Conservation (phyloP, 73 alveolate species). For the Symbiodinium natans region DNA sequence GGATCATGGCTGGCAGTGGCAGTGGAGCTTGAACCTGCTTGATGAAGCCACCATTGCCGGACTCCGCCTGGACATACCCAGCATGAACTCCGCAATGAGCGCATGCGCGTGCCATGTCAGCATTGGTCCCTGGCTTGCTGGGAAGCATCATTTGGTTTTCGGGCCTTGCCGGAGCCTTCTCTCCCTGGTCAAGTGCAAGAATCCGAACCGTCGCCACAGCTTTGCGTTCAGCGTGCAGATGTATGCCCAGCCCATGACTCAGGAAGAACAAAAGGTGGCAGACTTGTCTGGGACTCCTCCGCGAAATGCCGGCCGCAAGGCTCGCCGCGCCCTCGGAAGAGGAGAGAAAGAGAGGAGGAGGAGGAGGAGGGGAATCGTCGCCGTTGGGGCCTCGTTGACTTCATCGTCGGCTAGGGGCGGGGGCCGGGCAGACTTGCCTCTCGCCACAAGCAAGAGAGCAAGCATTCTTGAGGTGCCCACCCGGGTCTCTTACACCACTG, state of each 20-base stretch:
- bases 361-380: no score
- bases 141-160: not conserved
- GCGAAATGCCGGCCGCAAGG: not conserved
- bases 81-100: constrained; percentile 48
- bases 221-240: not conserved
- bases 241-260: not conserved
- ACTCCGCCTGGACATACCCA: not conserved
- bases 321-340: no score
- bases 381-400: no score
- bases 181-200: not conserved
- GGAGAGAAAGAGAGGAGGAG: no score
- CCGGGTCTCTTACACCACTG: constrained; percentile 33
- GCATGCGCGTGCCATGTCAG: constrained; percentile 41
- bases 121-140: not conserved
- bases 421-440: no score
- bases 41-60: not conserved
- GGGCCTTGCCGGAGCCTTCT: not conserved
- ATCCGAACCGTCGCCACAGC: not conserved
- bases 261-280: constrained; percentile 3
- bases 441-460: not conserved
- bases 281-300: not conserved
- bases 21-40: constrained; percentile 40
- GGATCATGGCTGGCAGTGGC: constrained; percentile 86
- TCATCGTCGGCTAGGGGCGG: no score
- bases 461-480: constrained; percentile 32